Conservation (phyloP, 1,284 basidiomycete genomes). For the Ceraceosorus guamensis region DNA sequence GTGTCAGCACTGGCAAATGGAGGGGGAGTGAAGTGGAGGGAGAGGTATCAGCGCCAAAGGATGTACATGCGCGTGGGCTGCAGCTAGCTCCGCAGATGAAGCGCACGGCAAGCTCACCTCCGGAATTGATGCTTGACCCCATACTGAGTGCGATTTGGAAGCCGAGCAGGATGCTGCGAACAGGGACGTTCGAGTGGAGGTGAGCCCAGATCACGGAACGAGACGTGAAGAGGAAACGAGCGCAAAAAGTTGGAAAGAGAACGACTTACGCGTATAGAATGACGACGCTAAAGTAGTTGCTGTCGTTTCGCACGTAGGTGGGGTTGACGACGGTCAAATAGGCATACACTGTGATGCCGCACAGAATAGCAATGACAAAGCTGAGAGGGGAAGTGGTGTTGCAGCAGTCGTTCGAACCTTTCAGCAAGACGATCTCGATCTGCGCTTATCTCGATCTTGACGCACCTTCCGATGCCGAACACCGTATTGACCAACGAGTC, state of each 20-base stretch:
- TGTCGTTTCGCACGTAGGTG: conserved; percentile 29
- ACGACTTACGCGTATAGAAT: conserved; percentile 37
- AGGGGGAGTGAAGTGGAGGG: too few relatives aligned
- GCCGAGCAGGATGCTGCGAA: conserved; percentile 45
- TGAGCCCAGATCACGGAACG: too few relatives aligned
- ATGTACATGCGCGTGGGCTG: too few relatives aligned
- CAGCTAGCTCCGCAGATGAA: too few relatives aligned
- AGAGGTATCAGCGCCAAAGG: too few relatives aligned
- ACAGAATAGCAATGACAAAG: conserved; percentile 69
- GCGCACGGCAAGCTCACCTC: too few relatives aligned
- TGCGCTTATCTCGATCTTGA: too few relatives aligned
- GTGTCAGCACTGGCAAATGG: conserved; percentile 40
- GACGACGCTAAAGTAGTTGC: conserved; percentile 26
- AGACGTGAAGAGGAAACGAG: too few relatives aligned
- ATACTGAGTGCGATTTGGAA: conserved; percentile 47
- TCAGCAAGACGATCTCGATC: too few relatives aligned
- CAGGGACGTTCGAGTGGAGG: too few relatives aligned
- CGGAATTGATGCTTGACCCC: conserved; percentile 19
- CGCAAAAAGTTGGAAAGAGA: too few relatives aligned
- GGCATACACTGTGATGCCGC: conserved; percentile 70
- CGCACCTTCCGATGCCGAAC: conserved; percentile 52
- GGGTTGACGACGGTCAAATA: conserved; percentile 56
- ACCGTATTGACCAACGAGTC: conserved; percentile 69
- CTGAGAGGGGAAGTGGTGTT: conserved; percentile 24
- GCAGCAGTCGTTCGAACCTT: neutral